Evolutionary conservation across 148 eudicot genomes (phyloP), one percentile per base, ranked within the genome.

Genomic region (Spergularia bocconei): DNA sequence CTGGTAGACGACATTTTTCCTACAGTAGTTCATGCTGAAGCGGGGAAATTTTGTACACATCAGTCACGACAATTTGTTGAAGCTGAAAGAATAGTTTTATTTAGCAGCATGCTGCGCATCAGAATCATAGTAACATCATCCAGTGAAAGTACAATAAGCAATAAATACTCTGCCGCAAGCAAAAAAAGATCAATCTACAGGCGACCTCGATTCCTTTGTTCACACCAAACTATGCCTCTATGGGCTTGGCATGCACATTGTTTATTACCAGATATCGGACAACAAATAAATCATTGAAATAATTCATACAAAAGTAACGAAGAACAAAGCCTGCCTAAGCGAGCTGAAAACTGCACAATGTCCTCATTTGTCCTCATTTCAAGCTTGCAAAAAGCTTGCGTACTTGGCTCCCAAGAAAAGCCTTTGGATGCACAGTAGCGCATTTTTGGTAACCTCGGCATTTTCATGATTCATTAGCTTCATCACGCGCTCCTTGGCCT

Each of bases 401-500:
- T 95, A 95, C 78, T 92, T 95, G 90, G 98, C 93, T 58, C 99
- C 99, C 63, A 95, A 87, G 80, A 92, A 95, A 59, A 95, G 99
- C 97, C 99, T 95, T 76, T 95, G 98, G 80, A 88, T 88, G 88
- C 99, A 95, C 29, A 95, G 91, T 64, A 95, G 66, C 21, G 99
- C 92, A 63, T 91, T 92, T 81, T 92, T 96, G 11, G 98, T 96
- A 38, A 96, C 99, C 89, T 96, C 99, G 0, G 91, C 77, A 48
- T 89, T 91, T 81, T 91, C 98, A 67, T 96, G 97, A 84, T 88
- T 88, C 99, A 96, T 88, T 78, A 96, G 62, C 73, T 91, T 92
- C 99, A 92, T 92, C 71, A 96, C 96, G 41, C 99, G 89, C 47
- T 96, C 99, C 84, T 96, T 96, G 11, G 93, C 93, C 77, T 91